Evolutionary conservation across 768 basidiomycete species (phyloP).

Genomic region (Lactarius sanguifluus): DNA sequence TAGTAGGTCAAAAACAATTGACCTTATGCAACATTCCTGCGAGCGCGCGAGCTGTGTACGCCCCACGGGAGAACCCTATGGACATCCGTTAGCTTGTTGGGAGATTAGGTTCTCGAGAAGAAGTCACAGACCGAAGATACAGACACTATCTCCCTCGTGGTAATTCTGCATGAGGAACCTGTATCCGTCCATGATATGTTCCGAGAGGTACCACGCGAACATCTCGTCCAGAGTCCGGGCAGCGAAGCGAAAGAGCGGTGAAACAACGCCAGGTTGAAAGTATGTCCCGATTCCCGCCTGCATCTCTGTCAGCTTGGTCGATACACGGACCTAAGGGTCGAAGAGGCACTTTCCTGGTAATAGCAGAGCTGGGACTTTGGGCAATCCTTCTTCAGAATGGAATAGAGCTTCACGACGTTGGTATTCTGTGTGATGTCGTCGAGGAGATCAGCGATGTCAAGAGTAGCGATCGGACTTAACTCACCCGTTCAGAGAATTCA

Average conservation of each 20-base stretch:
- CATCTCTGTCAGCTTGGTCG: background rate
- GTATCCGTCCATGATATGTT: conserved; percentile 59
- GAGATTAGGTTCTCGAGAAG: background rate
- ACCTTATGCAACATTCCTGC: conserved; percentile 76
- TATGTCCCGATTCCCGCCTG: conserved; percentile 22
- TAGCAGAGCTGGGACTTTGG: conserved; percentile 31
- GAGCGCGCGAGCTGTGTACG: conserved; percentile 67
- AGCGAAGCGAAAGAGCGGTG: conserved; percentile 9
- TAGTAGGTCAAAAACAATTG: background rate
- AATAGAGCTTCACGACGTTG: conserved; percentile 70
- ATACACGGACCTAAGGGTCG: too few relatives aligned
- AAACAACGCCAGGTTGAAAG: conserved; percentile 17
- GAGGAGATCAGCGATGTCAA: background rate
- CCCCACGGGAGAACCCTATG: conserved; percentile 73
- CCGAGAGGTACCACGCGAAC: conserved; percentile 19
- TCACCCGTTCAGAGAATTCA: conserved; percentile 37
- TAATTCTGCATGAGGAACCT: conserved; percentile 79
- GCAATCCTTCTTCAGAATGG: conserved; percentile 59
- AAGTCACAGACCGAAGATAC: conserved; percentile 57
- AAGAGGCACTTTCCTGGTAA: conserved; percentile 13
- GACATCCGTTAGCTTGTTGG: conserved; percentile 7
- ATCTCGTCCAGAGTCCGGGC: conserved; percentile 16
- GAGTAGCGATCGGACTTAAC: background rate
- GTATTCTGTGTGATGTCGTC: conserved; percentile 46
- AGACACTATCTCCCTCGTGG: conserved; percentile 65